These are phyloP conservation scores for Naganishia cerealis DNA, from an alignment of 1,284 basidiomycete genomes.

Conservation along the genomic window DNA sequence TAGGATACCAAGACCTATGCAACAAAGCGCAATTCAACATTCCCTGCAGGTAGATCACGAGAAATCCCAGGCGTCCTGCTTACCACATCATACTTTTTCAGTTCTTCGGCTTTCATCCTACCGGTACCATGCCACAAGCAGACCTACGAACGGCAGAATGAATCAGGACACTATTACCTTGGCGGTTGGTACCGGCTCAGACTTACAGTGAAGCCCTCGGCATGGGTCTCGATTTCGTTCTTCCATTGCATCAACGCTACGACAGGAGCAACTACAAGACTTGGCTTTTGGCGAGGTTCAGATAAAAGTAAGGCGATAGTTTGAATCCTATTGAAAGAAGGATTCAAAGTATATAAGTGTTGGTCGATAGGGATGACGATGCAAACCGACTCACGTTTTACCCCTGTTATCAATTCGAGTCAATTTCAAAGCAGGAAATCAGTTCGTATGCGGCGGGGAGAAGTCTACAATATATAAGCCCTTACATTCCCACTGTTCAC, in stretches of 20 bases:
- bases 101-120: conserved; percentile 61
- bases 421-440: not conserved
- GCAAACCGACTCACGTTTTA: conserved; percentile 33
- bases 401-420: conserved; percentile 17
- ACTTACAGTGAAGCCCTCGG: conserved; percentile 64
- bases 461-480: not conserved
- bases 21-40: not conserved
- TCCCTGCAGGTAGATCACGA: conserved; percentile 18
- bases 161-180: not conserved
- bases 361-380: not conserved
- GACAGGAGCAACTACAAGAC: conserved; percentile 90
- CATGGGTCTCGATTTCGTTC: conserved; percentile 84
- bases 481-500: conserved; percentile 36
- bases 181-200: not conserved
- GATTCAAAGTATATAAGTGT: not conserved
- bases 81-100: conserved; percentile 86
- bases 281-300: conserved; percentile 66
- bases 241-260: conserved; percentile 99
- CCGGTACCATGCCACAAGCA: conserved; percentile 86
- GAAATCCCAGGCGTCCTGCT: conserved; percentile 42
- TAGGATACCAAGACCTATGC: conserved; percentile 57
- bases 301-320: conserved; percentile 87
- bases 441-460: not conserved
- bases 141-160: conserved; percentile 54
- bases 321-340: conserved; percentile 69